These are phyloP conservation scores for Alternaria solani DNA, from an alignment of 2,329 filamentous ascomycete species.

Conservation along the genomic window DNA sequence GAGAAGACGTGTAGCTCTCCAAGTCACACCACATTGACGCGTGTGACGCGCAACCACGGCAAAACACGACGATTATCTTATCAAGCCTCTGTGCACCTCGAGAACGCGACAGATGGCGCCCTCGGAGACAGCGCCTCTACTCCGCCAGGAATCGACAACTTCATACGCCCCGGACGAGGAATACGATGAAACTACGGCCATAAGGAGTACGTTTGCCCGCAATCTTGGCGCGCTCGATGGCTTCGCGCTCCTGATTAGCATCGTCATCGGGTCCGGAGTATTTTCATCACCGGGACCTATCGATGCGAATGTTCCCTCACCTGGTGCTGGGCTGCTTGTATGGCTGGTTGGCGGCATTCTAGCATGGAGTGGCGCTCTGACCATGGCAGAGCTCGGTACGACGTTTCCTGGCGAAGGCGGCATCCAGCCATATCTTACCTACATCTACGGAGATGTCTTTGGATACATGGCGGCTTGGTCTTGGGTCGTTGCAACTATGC, in stretches of 20 bases:
- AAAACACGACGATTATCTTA: background rate
- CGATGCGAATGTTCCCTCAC: conserved; percentile 70
- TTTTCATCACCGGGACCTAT: conserved; percentile 71
- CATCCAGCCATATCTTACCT: conserved; percentile 68
- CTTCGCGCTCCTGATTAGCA: conserved; percentile 69
- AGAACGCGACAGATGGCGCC: conserved; percentile 28
- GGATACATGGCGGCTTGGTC: conserved; percentile 72
- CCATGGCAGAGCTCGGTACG: conserved; percentile 70
- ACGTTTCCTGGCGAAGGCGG: conserved; percentile 71
- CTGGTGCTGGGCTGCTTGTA: conserved; percentile 64
- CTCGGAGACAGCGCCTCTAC: conserved; percentile 36
- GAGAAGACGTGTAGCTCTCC: background rate
- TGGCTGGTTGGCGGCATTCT: conserved; percentile 70
- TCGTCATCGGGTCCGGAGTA: conserved; percentile 71
- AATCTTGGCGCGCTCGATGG: conserved; percentile 44
- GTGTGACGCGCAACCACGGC: background rate
- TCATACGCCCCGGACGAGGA: conserved; percentile 23
- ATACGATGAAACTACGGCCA: conserved; percentile 19
- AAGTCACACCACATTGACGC: background rate
- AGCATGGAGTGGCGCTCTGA: conserved; percentile 70
- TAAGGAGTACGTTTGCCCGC: conserved; percentile 43
- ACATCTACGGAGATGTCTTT: conserved; percentile 67
- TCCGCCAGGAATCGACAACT: conserved; percentile 20
- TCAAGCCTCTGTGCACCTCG: background rate
- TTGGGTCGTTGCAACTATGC: conserved; percentile 72